phyloP scores from a whole-genome alignment of 805 yeast species.

The Nakazawaea populi region DNA sequence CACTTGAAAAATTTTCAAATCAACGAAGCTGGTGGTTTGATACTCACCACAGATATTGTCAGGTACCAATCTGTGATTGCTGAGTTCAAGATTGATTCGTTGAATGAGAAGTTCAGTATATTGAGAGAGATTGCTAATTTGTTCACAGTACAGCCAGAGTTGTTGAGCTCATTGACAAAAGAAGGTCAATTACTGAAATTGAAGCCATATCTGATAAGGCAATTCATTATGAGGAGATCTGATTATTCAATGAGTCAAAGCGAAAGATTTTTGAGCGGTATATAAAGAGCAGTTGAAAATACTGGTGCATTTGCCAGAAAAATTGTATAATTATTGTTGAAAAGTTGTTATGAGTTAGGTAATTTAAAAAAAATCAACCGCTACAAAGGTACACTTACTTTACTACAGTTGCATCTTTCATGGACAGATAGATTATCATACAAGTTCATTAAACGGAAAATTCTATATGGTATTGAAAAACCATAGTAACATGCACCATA shows the following conservation, averaged over 20 bases:
- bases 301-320: too few species aligned
- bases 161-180: constrained; percentile 68
- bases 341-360: too few species aligned
- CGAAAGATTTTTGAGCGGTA: constrained; percentile 31
- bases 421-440: too few species aligned
- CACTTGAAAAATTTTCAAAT: constrained; percentile 76
- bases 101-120: constrained; percentile 60
- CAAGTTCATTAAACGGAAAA: neutral
- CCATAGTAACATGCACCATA: neutral
- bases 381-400: too few species aligned
- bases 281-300: constrained; percentile 9
- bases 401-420: too few species aligned
- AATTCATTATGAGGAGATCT: constrained; percentile 60
- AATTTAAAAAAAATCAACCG: too few species aligned
- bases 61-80: constrained; percentile 66
- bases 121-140: constrained; percentile 79
- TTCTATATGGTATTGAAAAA: constrained; percentile 4
- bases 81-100: constrained; percentile 56
- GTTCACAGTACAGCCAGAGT: constrained; percentile 78
- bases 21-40: constrained; percentile 76
- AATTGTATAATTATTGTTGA: too few species aligned
- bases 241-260: constrained; percentile 58
- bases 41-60: constrained; percentile 76
- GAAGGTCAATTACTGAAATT: constrained; percentile 74
- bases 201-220: constrained; percentile 56